phyloP scores from a whole-genome alignment of 768 basidiomycete species.

The Amanita phalloides region DNA sequence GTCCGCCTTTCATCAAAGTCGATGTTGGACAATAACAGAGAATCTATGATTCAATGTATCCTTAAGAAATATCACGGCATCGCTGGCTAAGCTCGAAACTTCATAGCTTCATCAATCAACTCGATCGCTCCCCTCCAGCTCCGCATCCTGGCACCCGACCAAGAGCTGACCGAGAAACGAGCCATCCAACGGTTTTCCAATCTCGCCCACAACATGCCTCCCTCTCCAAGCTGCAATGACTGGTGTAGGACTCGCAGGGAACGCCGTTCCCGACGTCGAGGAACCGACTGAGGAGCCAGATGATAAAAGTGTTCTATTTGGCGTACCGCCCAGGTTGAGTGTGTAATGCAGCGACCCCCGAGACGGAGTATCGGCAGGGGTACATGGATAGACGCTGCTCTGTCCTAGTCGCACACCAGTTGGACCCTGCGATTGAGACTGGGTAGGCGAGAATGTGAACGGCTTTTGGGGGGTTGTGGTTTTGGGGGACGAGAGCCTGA shows the following conservation, averaged over 20 bases:
- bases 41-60: too few species aligned
- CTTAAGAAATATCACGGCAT: too few species aligned
- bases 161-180: slow-evolving; percentile 22
- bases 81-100: too few species aligned
- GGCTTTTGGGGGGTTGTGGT: slow-evolving; percentile 27
- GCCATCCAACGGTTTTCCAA: slow-evolving; percentile 31
- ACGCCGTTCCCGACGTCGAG: slow-evolving; percentile 20
- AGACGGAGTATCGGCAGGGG: slow-evolving; percentile 33
- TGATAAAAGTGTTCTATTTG: slow-evolving; percentile 13
- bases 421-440: slow-evolving; percentile 9
- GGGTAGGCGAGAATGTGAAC: slow-evolving; percentile 27
- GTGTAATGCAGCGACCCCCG: slow-evolving; percentile 23
- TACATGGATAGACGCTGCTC: slow-evolving; percentile 14
- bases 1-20: too few species aligned
- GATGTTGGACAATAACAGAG: too few species aligned
- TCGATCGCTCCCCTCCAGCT: background rate
- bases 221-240: slow-evolving; percentile 32
- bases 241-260: slow-evolving; percentile 29
- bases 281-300: slow-evolving; percentile 24
- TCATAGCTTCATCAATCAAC: background rate
- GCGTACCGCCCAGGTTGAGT: background rate
- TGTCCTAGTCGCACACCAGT: background rate
- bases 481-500: slow-evolving; percentile 22
- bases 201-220: slow-evolving; percentile 22
- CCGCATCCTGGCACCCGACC: slow-evolving; percentile 9